Conservation (phyloP, 495 filamentous ascomycete genomes). For the Tuber microsphaerosporum region DNA sequence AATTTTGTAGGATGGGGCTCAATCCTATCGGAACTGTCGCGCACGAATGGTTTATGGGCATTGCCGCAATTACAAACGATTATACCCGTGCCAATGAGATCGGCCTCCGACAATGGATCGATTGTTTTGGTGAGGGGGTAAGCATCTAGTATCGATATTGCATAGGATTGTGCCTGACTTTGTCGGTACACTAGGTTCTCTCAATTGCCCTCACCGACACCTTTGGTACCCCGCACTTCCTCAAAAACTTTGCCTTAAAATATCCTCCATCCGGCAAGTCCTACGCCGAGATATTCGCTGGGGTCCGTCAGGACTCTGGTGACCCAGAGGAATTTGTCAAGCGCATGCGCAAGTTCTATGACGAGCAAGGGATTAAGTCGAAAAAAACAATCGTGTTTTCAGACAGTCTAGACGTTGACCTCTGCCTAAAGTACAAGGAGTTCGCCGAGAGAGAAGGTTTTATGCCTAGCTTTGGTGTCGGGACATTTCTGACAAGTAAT, state of each 20-base stretch:
- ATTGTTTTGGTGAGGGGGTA: constrained; percentile 79
- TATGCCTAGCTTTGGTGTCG: constrained; percentile 79
- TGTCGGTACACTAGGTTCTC: constrained; percentile 48
- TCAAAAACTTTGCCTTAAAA: constrained; percentile 69
- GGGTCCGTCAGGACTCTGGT: constrained; percentile 90
- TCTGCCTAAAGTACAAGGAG: constrained; percentile 80
- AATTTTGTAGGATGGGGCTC: constrained; percentile 57
- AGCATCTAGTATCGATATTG: constrained; percentile 23
- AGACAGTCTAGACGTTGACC: constrained; percentile 84
- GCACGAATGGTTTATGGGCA: constrained; percentile 99
- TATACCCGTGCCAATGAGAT: constrained; percentile 76
- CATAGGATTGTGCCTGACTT: constrained; percentile 40
- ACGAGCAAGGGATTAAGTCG: constrained; percentile 63
- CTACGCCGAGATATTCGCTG: constrained; percentile 80
- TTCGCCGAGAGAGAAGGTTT: constrained; percentile 74
- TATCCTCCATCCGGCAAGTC: constrained; percentile 45
- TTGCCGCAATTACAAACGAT: constrained; percentile 81
- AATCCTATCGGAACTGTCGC: constrained; percentile 86
- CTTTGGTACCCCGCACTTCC: constrained; percentile 85
- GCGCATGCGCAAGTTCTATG: constrained; percentile 79
- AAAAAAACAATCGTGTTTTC: constrained; percentile 96
- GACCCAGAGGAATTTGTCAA: constrained; percentile 77
- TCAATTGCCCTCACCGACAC: constrained; percentile 95
- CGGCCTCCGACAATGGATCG: constrained; percentile 77
- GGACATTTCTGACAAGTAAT: constrained; percentile 85